Conservation (phyloP, 305 asterid genomes). For the Fraxinus latifolia region DNA sequence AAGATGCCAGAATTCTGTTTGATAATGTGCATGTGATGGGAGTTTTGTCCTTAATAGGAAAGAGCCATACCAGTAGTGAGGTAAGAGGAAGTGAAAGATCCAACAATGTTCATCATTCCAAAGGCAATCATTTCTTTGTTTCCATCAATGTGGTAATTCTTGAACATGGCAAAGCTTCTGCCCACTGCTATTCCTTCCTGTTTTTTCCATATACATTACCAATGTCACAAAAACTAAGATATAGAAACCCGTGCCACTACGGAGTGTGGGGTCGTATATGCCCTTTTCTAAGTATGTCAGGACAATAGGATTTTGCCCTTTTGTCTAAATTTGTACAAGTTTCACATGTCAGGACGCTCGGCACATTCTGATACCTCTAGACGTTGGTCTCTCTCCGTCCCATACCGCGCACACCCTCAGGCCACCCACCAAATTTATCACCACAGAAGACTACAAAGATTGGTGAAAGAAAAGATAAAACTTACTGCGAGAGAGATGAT, state of each 20-base stretch:
- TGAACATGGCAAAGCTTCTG: slow-evolving; percentile 88
- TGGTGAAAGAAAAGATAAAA: neutral
- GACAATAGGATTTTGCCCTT: neutral
- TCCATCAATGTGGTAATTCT: slow-evolving; percentile 89
- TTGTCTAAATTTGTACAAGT: neutral
- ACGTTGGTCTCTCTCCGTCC: neutral
- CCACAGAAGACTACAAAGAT: neutral
- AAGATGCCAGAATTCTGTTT: neutral
- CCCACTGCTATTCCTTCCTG: slow-evolving; percentile 99
- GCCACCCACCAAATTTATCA: neutral
- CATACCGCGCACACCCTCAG: neutral
- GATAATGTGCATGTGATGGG: neutral
- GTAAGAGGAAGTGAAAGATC: slow-evolving; percentile 91
- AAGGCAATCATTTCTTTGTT: slow-evolving; percentile 97
- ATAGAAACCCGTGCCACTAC: neutral
- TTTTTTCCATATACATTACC: neutral
- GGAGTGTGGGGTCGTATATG: neutral
- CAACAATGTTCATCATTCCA: slow-evolving; percentile 85
- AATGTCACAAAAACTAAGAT: neutral
- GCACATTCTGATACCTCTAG: neutral
- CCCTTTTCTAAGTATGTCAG: neutral
- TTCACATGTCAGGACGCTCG: neutral
- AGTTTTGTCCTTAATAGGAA: neutral
- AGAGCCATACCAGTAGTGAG: slow-evolving; percentile 71
- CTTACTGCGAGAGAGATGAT: slow-evolving; percentile 86